Conservation (phyloP, 495 filamentous ascomycete genomes). For the Trichoderma reesei region DNA sequence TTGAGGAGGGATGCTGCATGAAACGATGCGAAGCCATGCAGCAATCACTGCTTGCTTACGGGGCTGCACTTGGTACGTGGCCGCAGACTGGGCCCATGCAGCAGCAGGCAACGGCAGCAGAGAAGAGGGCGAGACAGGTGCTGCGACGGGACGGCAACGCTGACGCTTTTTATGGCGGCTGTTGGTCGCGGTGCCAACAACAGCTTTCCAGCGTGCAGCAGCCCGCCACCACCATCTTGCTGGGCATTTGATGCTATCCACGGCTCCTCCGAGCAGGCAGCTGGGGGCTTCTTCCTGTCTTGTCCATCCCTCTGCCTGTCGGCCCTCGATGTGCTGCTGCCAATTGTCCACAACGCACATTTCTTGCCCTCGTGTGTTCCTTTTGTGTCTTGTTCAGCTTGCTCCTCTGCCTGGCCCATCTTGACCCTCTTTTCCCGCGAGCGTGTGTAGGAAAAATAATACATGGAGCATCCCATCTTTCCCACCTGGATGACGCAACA, state of each 20-base stretch:
- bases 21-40: conserved; percentile 1
- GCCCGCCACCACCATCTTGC: background rate
- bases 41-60: background rate
- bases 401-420: background rate
- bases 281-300: background rate
- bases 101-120: background rate
- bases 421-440: background rate
- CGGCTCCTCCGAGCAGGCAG: background rate
- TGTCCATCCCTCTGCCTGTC: background rate
- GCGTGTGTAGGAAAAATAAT: too few species aligned
- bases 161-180: background rate
- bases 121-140: too few species aligned
- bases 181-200: conserved; percentile 3
- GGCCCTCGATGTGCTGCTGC: background rate
- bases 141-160: background rate
- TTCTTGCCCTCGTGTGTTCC: too few species aligned
- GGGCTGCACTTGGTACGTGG: background rate
- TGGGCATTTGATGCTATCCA: background rate
- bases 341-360: background rate
- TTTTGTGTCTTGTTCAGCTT: background rate
- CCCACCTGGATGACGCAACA: background rate
- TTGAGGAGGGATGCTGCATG: background rate
- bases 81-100: background rate
- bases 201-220: background rate
- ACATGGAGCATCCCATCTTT: too few species aligned